phyloP scores from a whole-genome alignment of 129 eudicot species.

The Artemisia argyi region DNA sequence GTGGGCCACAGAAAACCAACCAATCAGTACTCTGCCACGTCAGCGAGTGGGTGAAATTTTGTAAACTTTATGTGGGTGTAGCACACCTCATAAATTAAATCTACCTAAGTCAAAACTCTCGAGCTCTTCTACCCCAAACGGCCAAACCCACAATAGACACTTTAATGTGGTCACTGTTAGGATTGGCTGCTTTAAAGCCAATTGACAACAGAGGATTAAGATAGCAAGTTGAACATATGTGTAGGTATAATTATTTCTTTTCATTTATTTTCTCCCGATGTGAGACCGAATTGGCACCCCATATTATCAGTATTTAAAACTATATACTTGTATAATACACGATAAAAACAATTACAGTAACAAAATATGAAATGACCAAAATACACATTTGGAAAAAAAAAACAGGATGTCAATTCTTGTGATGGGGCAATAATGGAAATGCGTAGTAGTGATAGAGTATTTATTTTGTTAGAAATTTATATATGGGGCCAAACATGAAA shows the following conservation, averaged over 20 bases:
- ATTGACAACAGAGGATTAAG: no score
- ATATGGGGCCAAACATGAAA: constrained; percentile 37
- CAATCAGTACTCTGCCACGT: no score
- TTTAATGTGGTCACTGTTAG: neutral
- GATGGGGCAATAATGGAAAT: constrained; percentile 35
- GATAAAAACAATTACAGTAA: constrained; percentile 23
- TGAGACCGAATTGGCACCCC: neutral
- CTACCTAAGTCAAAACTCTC: neutral
- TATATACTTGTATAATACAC: neutral
- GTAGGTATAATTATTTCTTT: no score
- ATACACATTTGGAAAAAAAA: constrained; percentile 8
- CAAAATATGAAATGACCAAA: constrained; percentile 15
- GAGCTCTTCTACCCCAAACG: neutral
- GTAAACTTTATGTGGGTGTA: no score
- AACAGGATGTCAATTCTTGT: constrained; percentile 33
- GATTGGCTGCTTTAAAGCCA: no score
- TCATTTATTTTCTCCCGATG: no score
- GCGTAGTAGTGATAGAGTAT: constrained; percentile 25
- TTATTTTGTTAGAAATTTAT: constrained; percentile 15
- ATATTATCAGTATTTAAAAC: neutral
- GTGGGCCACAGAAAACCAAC: no score
- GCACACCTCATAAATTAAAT: no score
- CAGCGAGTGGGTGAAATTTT: no score
- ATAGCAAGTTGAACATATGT: no score
- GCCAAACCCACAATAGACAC: neutral